Evolutionary conservation across 805 yeast species (phyloP).

Genomic region (Candida piceae): DNA sequence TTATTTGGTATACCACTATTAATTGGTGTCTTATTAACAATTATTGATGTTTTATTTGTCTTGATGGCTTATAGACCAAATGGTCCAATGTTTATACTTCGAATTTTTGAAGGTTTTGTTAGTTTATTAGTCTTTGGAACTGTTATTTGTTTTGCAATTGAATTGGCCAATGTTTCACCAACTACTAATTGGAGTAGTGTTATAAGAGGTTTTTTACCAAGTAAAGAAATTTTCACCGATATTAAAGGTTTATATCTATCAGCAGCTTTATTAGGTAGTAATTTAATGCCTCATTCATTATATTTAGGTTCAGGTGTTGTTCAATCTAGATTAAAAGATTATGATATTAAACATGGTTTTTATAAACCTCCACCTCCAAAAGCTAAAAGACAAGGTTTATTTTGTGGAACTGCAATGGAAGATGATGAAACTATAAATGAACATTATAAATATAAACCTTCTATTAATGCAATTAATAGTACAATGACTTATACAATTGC

Average conservation of each 20-base stretch:
- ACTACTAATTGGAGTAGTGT: slow-evolving; percentile 53
- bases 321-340: slow-evolving; percentile 77
- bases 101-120: slow-evolving; percentile 80
- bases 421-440: slow-evolving; percentile 6
- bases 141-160: slow-evolving; percentile 78
- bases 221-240: slow-evolving; percentile 38
- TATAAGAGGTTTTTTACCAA: slow-evolving; percentile 63
- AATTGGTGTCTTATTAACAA: slow-evolving; percentile 79
- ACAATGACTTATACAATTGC: slow-evolving; percentile 77
- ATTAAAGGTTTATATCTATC: slow-evolving; percentile 71
- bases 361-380: slow-evolving; percentile 34
- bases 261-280: slow-evolving; percentile 87
- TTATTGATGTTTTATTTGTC: slow-evolving; percentile 80
- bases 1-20: slow-evolving; percentile 74
- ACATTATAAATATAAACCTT: slow-evolving; percentile 50
- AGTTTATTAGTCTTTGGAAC: slow-evolving; percentile 74
- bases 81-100: slow-evolving; percentile 71
- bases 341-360: slow-evolving; percentile 63
- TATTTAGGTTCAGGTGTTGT: slow-evolving; percentile 87
- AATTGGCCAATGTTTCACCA: slow-evolving; percentile 62
- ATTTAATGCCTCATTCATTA: slow-evolving; percentile 92
- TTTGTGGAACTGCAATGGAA: slow-evolving; percentile 29
- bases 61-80: slow-evolving; percentile 82
- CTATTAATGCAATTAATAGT: slow-evolving; percentile 73
- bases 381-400: slow-evolving; percentile 22